These are phyloP conservation scores for Aspergillus persii DNA, from an alignment of 2,329 filamentous ascomycete genomes.

Conservation along the genomic window DNA sequence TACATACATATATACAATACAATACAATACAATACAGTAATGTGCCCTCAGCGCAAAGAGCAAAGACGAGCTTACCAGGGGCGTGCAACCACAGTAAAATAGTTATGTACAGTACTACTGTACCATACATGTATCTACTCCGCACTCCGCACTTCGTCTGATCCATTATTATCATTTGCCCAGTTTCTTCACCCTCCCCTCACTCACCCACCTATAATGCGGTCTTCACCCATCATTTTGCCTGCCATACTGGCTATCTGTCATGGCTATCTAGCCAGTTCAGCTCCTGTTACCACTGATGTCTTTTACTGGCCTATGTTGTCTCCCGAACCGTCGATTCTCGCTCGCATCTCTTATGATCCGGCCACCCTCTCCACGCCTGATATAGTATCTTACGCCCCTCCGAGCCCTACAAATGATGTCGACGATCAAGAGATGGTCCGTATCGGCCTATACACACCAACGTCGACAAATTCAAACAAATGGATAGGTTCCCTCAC, in stretches of 20 bases:
- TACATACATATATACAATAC: too few relatives aligned
- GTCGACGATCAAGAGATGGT: conserved; percentile 37
- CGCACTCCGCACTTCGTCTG: too few relatives aligned
- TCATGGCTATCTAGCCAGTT: conserved; percentile 12
- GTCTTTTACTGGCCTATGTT: conserved; percentile 40
- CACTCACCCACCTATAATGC: conserved; percentile 13
- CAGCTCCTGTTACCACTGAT: conserved; percentile 26
- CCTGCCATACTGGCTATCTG: conserved; percentile 16
- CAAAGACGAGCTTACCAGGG: too few relatives aligned
- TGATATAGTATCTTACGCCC: conserved; percentile 39
- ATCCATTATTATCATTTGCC: background rate
- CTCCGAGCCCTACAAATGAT: conserved; percentile 22
- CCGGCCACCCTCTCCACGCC: conserved; percentile 32
- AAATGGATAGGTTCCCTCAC: conserved; percentile 44
- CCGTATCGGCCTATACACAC: conserved; percentile 52
- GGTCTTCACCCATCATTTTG: conserved; percentile 5
- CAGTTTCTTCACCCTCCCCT: background rate
- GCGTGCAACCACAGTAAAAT: too few relatives aligned
- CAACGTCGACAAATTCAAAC: conserved; percentile 28
- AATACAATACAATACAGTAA: too few relatives aligned
- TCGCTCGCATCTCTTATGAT: conserved; percentile 45
- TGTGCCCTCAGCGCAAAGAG: too few relatives aligned
- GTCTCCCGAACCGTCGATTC: conserved; percentile 31
- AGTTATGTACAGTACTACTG: too few relatives aligned
- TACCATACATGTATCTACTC: too few relatives aligned